Base-by-base conservation (phyloP, 1,284 basidiomycete genomes). In the Cutaneotrichosporon sp. region DNA sequence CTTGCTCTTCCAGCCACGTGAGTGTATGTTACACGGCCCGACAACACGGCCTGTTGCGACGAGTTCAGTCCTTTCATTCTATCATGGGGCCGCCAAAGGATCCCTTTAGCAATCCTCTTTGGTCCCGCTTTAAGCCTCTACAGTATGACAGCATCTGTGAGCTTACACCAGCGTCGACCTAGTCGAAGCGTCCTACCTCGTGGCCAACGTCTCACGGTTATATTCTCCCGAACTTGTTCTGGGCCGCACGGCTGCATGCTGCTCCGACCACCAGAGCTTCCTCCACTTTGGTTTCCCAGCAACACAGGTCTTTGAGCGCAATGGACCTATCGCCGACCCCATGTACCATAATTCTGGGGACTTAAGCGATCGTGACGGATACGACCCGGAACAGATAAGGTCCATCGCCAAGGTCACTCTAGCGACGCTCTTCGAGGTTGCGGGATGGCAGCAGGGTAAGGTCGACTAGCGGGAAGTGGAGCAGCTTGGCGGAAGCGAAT, bases 211-310 rank as follows among this genome's bases (percentile, higher is more conserved):
- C 4, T 85, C 87, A 12, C 56, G 60, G 20, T 60, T 75, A 43
- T 92, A 92, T 71, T 85, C 85, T 55, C 89, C 88, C 19, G 88
- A 91, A 68, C 78, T 92, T 16, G 80, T 77, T 5, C 83, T 92
- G 29, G 90, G 89, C n/a, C 80, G 78, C 53, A 87, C 88, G 25
- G 46, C 65, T 37, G 87, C 82, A 26, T 92, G 90, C 74, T 93
- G 90, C 75, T 89, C 87, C 60, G 90, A 91, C 65, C 88, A 92
- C 70, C 69, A 78, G 62, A 86, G 85, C 43, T 91, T 91, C 81
- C 81, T 86, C 58, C 75, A 84, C 48, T 83, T 84, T 64, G 89
- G 88, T 11, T 91, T 84, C 78, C 84, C 88, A 5, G 81, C 89
- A 0, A 87, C 86, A 0, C 86, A 88, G 60, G 73, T 75, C 11